Evolutionary conservation across 2,329 filamentous ascomycete species (phyloP).

Genomic region (Ascosphaera pollenicola): DNA sequence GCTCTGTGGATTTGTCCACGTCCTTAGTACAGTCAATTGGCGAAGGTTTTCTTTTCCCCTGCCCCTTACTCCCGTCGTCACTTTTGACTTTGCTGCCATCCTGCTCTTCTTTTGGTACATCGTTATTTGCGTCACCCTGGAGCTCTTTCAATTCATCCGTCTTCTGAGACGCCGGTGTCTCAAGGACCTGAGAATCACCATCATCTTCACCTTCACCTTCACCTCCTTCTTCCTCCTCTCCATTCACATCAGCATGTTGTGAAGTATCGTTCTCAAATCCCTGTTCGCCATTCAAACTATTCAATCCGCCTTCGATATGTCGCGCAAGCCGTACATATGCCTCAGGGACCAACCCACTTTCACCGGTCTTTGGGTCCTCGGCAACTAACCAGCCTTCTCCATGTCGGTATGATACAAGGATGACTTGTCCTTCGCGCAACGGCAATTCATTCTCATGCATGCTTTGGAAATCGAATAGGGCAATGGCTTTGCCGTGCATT

Average conservation of each 20-base stretch:
- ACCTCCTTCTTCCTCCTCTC: not conserved
- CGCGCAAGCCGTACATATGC: conserved; percentile 83
- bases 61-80: too few species aligned
- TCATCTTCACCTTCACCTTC: not conserved
- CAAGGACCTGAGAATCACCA: not conserved
- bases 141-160: too few species aligned
- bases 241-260: too few species aligned
- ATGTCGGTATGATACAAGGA: conserved; percentile 88
- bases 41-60: too few species aligned
- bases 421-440: conserved; percentile 81
- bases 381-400: conserved; percentile 96
- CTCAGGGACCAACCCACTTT: conserved; percentile 87
- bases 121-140: too few species aligned
- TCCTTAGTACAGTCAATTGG: too few species aligned
- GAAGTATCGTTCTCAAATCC: too few species aligned
- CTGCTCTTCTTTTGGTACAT: too few species aligned
- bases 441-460: conserved; percentile 95
- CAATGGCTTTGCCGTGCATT: conserved; percentile 91
- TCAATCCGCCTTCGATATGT: conserved; percentile 81
- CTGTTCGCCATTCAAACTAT: conserved; percentile 41
- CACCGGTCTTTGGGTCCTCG: conserved; percentile 79
- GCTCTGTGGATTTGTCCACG: too few species aligned
- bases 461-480: conserved; percentile 80
- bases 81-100: too few species aligned
- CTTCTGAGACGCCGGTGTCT: too few species aligned